Evolutionary conservation across 176 grass and related monocot genomes (phyloP).

Genomic region (Lolium perenne): DNA sequence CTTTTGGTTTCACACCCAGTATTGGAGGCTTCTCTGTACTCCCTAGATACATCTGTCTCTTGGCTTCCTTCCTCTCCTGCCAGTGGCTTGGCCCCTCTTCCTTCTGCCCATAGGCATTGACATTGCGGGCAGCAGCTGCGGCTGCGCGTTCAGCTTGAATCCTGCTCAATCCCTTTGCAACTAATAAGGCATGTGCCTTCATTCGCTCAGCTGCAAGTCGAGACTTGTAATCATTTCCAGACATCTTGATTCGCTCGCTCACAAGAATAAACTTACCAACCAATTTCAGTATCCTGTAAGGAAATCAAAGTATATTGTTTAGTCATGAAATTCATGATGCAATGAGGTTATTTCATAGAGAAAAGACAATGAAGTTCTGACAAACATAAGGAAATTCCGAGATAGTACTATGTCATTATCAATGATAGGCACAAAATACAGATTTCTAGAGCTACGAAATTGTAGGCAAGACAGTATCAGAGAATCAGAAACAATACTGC

Average conservation of each 20-base stretch:
- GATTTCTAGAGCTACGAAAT: not conserved
- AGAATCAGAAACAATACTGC: not conserved
- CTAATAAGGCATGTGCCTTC: constrained; percentile 62
- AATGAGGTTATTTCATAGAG: not conserved
- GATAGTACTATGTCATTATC: not conserved
- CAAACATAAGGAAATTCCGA: not conserved
- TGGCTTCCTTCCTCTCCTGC: constrained; percentile 85
- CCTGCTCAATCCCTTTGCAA: constrained; percentile 78
- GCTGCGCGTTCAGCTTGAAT: constrained; percentile 76
- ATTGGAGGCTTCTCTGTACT: constrained; percentile 77
- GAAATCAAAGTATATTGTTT: not conserved
- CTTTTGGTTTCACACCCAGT: constrained; percentile 67
- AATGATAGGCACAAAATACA: not conserved
- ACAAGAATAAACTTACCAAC: not conserved
- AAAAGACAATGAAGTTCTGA: not conserved
- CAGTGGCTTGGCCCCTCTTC: constrained; percentile 82
- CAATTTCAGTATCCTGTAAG: constrained; percentile 9
- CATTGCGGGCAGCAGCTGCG: constrained; percentile 62
- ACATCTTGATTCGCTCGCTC: constrained; percentile 49
- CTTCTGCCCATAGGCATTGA: constrained; percentile 89
- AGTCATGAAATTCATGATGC: not conserved
- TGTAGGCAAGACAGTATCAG: not conserved
- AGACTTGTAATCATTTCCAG: constrained; percentile 61
- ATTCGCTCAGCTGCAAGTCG: constrained; percentile 60
- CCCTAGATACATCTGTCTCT: constrained; percentile 88